Base-by-base conservation (phyloP, 257 asterid species). In the Fraxinus excelsior region DNA sequence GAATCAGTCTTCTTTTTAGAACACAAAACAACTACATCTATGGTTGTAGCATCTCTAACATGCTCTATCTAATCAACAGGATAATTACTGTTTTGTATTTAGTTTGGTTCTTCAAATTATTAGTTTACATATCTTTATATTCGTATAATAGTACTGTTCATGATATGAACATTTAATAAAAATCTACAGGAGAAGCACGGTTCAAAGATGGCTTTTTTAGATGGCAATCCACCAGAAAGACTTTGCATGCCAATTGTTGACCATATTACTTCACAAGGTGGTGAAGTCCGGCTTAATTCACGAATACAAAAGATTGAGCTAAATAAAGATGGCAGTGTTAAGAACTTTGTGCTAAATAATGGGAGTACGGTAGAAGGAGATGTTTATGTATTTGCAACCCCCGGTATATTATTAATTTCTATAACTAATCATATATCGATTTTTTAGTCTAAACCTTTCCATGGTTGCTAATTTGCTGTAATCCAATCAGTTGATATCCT, bases 131-230 rank as follows among this genome's bases (percentile, higher is more conserved):
- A 3, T 62, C 19, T 23, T 62, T 25, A 62, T 12, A 62, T 62
- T 26, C 3, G 0, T 62, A 0, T 12, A 7, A 58, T 70, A 70
- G 12, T 46, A 38, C 34, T 25, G 16, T 62, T 25, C 19, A 62
- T 62, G 26, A 56, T 42, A 42, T n/a, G 12, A 7, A 21, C 65
- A n/a, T 53, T 56, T 8, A 9, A 7, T 56, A 8, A 12, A 53
- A 77, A 78, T 81, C 66, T 65, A 80, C 93, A 96, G 99, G 98
- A 96, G 88, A 96, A 93, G 83, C 87, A 96, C 71, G 99, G 99
- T 26, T 96, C 99, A 14, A 96, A 96, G 86, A 96, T 96, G 99
- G 98, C 99, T 2, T 96, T 96, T 84, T 87, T 96, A 89, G 99
- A 96, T 79, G 99, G 99, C 16, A 96, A 85, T 79, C 99, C 99